phyloP scores from a whole-genome alignment of 2,329 filamentous ascomycete species.

The Cytospora leucostoma region DNA sequence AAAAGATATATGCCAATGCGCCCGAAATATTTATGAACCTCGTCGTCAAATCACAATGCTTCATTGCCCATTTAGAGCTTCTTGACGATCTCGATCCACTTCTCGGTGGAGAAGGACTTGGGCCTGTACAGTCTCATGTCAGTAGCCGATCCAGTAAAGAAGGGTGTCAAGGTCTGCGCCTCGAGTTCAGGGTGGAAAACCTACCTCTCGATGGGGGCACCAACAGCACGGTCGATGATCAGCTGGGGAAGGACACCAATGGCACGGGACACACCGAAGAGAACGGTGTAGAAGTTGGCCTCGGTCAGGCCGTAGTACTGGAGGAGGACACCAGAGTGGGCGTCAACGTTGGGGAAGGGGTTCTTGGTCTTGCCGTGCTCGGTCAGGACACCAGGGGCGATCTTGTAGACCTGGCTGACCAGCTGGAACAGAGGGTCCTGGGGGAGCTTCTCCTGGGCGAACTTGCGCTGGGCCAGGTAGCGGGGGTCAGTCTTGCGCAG shows the following conservation, averaged over 20 bases:
- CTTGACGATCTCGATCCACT: constrained; percentile 91
- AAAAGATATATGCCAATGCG: constrained; percentile 32
- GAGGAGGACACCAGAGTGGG: constrained; percentile 97
- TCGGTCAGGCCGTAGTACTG: constrained; percentile 99
- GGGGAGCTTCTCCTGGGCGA: constrained; percentile 88
- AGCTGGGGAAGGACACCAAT: constrained; percentile 98
- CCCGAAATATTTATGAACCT: constrained; percentile 31
- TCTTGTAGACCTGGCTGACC: constrained; percentile 99
- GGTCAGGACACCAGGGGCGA: constrained; percentile 93
- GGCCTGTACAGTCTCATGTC: constrained; percentile 47
- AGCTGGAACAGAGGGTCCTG: constrained; percentile 99
- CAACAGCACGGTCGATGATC: constrained; percentile 98
- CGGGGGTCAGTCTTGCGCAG: constrained; percentile 99
- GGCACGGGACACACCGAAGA: constrained; percentile 97
- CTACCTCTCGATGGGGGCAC: constrained; percentile 89
- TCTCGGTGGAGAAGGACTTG: constrained; percentile 98
- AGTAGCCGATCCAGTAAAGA: constrained; percentile 5
- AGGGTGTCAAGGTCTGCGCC: neutral
- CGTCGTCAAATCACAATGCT: constrained; percentile 13
- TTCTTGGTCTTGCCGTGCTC: constrained; percentile 99
- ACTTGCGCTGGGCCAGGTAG: constrained; percentile 97
- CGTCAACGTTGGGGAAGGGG: constrained; percentile 98
- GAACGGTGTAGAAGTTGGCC: constrained; percentile 99
- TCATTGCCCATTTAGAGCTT: constrained; percentile 68
- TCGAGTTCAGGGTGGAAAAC: constrained; percentile 19